These are phyloP conservation scores for Colletotrichum cuscutae DNA, from an alignment of 2,329 filamentous ascomycete genomes.

Conservation along the genomic window DNA sequence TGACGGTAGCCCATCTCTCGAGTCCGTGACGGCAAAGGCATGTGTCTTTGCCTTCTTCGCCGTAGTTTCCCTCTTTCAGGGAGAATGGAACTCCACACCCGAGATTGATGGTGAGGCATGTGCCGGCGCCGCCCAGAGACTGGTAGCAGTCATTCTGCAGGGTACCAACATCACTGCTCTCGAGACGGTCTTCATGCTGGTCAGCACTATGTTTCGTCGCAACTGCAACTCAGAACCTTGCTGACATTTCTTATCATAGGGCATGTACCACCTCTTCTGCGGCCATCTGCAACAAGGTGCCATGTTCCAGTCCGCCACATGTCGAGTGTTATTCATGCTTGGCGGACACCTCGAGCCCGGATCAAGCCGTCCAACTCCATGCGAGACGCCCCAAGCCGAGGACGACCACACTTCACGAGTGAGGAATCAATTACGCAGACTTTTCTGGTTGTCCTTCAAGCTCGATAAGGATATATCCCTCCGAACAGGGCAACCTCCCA, in stretches of 20 bases:
- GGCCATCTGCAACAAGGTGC: conserved; percentile 58
- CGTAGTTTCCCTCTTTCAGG: conserved; percentile 43
- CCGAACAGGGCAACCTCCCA: conserved; percentile 62
- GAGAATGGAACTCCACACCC: conserved; percentile 18
- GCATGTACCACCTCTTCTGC: conserved; percentile 54
- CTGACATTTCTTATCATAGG: conserved; percentile 38
- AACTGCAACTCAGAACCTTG: background rate
- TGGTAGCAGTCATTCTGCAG: conserved; percentile 55
- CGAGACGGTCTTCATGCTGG: conserved; percentile 59
- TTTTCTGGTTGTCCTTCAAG: conserved; percentile 67
- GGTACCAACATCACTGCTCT: conserved; percentile 55
- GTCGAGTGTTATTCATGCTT: conserved; percentile 59
- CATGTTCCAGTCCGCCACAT: conserved; percentile 56
- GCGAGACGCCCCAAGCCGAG: conserved; percentile 12
- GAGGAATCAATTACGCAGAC: conserved; percentile 46
- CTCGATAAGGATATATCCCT: conserved; percentile 67
- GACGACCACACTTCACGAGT: conserved; percentile 38
- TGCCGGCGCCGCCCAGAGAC: conserved; percentile 50
- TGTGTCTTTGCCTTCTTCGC: conserved; percentile 61
- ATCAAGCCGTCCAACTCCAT: conserved; percentile 28
- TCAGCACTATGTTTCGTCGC: conserved; percentile 42
- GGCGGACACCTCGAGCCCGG: conserved; percentile 51
- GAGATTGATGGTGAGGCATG: conserved; percentile 52
- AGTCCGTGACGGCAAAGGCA: conserved; percentile 50
- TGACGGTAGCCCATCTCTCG: conserved; percentile 35